Evolutionary conservation across 371 early-diverging fungal species (phyloP).

Genomic region (Lichtheimia hyalospora): DNA sequence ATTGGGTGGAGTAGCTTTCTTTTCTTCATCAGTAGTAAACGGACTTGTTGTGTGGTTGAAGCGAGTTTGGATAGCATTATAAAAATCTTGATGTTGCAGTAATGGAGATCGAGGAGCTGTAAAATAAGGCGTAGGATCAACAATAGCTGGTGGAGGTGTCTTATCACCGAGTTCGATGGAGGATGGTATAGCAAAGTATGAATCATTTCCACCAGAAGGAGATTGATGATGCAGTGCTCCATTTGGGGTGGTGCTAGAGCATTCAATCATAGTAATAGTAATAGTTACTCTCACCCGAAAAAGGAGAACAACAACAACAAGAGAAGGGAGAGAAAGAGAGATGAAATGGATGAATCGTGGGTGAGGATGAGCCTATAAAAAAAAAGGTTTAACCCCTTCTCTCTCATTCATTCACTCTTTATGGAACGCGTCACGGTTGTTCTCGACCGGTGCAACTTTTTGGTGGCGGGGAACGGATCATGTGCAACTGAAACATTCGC

Average conservation of each 20-base stretch:
- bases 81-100: conserved; percentile 43
- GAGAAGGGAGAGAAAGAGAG: not conserved
- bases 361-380: not conserved
- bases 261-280: conserved; percentile 16
- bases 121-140: conserved; percentile 34
- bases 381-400: not conserved
- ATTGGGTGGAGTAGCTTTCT: not conserved
- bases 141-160: conserved; percentile 1
- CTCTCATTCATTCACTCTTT: not conserved
- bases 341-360: not conserved
- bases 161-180: not conserved
- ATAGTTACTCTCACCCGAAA: not conserved
- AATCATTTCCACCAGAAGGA: conserved; percentile 2
- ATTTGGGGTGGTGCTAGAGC: conserved; percentile 13
- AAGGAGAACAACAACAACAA: conserved; percentile 1
- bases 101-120: conserved; percentile 45
- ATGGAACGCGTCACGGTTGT: conserved; percentile 5
- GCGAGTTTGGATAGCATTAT: conserved; percentile 48
- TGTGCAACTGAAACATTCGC: conserved; percentile 1
- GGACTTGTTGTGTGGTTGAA: conserved; percentile 16
- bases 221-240: conserved; percentile 5
- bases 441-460: conserved; percentile 1
- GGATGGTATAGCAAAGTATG: conserved; percentile 8
- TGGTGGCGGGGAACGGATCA: not conserved
- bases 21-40: conserved; percentile 21